Conservation (phyloP, 225 moss, liverwort and hornwort species). For the Anthoceros angustus region DNA sequence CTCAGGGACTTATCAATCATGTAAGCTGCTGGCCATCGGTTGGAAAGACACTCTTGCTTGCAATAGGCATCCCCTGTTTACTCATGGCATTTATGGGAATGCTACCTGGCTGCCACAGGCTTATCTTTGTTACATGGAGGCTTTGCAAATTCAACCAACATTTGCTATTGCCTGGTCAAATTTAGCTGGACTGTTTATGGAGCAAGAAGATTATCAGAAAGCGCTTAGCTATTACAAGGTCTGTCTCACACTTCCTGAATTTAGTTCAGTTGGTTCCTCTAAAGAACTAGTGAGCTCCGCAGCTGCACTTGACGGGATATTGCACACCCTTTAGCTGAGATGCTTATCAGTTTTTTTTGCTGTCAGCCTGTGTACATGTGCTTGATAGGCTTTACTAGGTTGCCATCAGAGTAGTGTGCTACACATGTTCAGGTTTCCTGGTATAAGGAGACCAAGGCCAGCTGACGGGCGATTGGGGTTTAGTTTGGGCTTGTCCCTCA, state of each 20-base stretch:
- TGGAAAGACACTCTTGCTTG: too few species aligned
- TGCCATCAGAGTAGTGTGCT: too few species aligned
- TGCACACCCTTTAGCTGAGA: too few species aligned
- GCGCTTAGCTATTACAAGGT: constrained; percentile 91
- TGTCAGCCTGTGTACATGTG: too few species aligned
- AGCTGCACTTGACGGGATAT: not conserved
- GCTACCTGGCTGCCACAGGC: constrained; percentile 27
- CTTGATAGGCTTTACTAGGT: too few species aligned
- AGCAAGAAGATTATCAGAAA: constrained; percentile 83
- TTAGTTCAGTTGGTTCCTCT: not conserved
- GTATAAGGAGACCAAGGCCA: too few species aligned
- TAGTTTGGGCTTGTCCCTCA: too few species aligned
- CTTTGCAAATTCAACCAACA: constrained; percentile 77
- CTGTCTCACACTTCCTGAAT: not conserved
- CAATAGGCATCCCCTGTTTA: not conserved
- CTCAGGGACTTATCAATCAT: constrained; percentile 90
- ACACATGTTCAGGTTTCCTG: too few species aligned
- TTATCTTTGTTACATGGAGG: constrained; percentile 88
- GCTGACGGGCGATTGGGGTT: too few species aligned
- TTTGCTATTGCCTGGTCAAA: constrained; percentile 99
- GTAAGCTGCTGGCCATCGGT: constrained; percentile 18
- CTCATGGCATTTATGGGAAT: not conserved
- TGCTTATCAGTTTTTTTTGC: too few species aligned
- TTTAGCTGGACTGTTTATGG: constrained; percentile 91
- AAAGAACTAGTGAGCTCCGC: not conserved